These are phyloP conservation scores for Leccinum rimulosum DNA, from an alignment of 768 basidiomycete genomes.

Conservation along the genomic window DNA sequence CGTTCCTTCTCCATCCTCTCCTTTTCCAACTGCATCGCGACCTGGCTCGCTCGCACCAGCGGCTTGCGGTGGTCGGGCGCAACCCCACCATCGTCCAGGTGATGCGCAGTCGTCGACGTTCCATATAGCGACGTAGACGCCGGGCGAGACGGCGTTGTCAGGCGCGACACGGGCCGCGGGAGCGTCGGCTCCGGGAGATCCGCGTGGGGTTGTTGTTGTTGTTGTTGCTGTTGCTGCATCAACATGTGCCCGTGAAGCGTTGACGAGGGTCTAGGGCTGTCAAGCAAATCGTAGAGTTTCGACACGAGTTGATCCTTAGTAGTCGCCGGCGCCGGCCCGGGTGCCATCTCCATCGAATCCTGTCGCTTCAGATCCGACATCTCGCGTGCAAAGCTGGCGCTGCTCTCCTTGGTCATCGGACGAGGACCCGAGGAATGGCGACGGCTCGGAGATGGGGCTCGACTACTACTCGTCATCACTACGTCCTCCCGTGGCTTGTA, in stretches of 20 bases:
- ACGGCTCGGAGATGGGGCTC: constrained; percentile 26
- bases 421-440: constrained; percentile 24
- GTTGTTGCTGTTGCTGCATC: too few relatives aligned
- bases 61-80: constrained; percentile 20
- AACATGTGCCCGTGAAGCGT: constrained; percentile 38
- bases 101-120: constrained; percentile 13
- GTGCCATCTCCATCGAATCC: constrained; percentile 15
- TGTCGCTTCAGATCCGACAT: constrained; percentile 22
- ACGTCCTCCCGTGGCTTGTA: constrained; percentile 31
- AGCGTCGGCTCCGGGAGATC: constrained; percentile 27
- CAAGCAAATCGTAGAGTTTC: constrained; percentile 48
- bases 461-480: constrained; percentile 24
- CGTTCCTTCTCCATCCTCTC: constrained; percentile 37
- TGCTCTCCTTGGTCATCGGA: constrained; percentile 9
- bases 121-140: constrained; percentile 21
- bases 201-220: constrained; percentile 18
- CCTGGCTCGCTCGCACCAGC: constrained; percentile 50
- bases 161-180: constrained; percentile 21
- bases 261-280: constrained; percentile 40
- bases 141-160: constrained; percentile 22
- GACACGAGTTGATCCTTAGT: constrained; percentile 33
- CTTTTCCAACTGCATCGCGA: constrained; percentile 52
- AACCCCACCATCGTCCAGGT: constrained; percentile 12
- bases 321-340: background rate
- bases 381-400: constrained; percentile 16